Percentiles rank a stretch among this genome's conserved stretches.
These are phyloP conservation scores for Claviceps purpurea DNA, from an alignment of 2,329 filamentous ascomycete genomes.

Conservation along the genomic window DNA sequence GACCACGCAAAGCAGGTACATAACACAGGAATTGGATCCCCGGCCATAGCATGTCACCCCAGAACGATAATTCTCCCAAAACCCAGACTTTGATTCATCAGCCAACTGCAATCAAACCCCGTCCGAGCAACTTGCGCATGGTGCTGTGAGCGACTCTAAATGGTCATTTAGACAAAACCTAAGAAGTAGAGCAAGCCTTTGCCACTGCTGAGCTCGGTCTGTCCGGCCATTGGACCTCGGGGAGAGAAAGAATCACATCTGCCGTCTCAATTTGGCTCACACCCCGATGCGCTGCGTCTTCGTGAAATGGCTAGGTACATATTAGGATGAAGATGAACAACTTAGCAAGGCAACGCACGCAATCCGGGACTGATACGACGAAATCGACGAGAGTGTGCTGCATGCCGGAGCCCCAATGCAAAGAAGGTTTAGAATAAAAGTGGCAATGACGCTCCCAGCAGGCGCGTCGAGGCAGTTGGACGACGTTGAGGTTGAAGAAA, in stretches of 20 bases:
- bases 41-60: too few relatives aligned
- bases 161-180: neutral
- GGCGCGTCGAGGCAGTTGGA: neutral
- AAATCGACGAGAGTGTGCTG: neutral
- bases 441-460: neutral
- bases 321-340: neutral
- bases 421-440: neutral
- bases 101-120: too few relatives aligned
- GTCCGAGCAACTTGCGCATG: neutral
- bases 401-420: neutral
- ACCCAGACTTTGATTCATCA: too few relatives aligned
- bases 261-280: neutral
- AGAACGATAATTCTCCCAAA: too few relatives aligned
- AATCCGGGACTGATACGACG: neutral
- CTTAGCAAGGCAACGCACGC: neutral
- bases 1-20: too few relatives aligned
- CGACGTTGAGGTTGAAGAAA: neutral
- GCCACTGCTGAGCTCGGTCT: too few relatives aligned
- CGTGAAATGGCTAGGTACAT: neutral
- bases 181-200: neutral
- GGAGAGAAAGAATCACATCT: too few relatives aligned
- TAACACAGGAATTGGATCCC: too few relatives aligned
- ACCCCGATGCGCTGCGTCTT: neutral
- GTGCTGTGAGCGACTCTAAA: neutral
- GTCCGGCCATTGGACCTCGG: neutral